A percentile compares a stretch with the other conserved stretches of the same genome.
These are phyloP conservation scores for Diospyros kaki DNA, from an alignment of 148 eudicot species.

Conservation along the genomic window DNA sequence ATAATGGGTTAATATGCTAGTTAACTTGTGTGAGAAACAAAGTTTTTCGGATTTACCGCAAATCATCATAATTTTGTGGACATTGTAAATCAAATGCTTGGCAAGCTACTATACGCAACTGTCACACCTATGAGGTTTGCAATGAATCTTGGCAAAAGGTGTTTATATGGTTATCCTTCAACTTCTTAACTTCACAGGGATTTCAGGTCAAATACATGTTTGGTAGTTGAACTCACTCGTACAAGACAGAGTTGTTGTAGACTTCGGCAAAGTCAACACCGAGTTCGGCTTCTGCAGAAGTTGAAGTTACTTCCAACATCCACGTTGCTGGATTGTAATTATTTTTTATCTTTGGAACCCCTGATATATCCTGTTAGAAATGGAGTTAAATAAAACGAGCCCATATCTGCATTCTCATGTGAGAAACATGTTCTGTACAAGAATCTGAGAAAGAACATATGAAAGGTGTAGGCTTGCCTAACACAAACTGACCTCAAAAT, in stretches of 20 bases:
- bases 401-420: background rate
- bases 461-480: background rate
- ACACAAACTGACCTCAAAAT: constrained; percentile 60
- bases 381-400: background rate
- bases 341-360: constrained; percentile 61
- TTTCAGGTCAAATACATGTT: background rate
- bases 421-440: background rate
- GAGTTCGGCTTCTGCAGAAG: constrained; percentile 61
- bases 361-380: constrained; percentile 44
- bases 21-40: too few species aligned
- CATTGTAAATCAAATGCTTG: too few species aligned
- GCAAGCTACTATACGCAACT: too few species aligned
- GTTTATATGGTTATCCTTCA: background rate
- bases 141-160: too few species aligned
- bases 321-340: constrained; percentile 90
- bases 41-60: too few species aligned
- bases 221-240: constrained; percentile 43
- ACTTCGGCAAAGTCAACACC: constrained; percentile 59
- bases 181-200: background rate
- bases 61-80: too few species aligned
- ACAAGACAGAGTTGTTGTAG: constrained; percentile 41
- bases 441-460: background rate
- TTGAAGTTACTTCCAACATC: constrained; percentile 81
- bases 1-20: too few species aligned
- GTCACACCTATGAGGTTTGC: too few species aligned